phyloP scores from a whole-genome alignment of 2,329 filamentous ascomycete genomes.

The Blastomyces silverae region DNA sequence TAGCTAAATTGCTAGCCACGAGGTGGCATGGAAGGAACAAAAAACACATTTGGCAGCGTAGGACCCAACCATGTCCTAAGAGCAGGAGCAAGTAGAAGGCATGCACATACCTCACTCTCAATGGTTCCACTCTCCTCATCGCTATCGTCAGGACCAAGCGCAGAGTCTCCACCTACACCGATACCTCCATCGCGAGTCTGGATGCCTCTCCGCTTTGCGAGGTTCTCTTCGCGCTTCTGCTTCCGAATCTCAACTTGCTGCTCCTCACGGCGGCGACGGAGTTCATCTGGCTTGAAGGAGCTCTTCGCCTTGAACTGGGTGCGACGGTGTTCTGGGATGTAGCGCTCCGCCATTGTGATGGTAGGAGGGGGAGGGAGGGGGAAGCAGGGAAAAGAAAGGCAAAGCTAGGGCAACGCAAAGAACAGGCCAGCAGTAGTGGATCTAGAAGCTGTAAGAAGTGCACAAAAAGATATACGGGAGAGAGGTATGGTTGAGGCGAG shows the following conservation, averaged over 20 bases:
- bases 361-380: conserved; percentile 26
- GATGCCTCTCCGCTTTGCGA: conserved; percentile 96
- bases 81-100: not conserved
- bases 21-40: not conserved
- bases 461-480: conserved; percentile 13
- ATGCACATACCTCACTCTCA: conserved; percentile 77
- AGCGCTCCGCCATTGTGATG: conserved; percentile 85
- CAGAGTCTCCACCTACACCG: conserved; percentile 56
- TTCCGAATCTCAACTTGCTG: conserved; percentile 99
- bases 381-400: conserved; percentile 20
- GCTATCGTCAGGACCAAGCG: conserved; percentile 89
- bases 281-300: conserved; percentile 98
- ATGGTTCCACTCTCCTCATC: conserved; percentile 94
- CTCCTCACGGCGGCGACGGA: conserved; percentile 95
- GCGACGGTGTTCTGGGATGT: conserved; percentile 98
- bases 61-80: not conserved
- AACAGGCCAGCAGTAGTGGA: conserved; percentile 14
- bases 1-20: not conserved
- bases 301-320: conserved; percentile 99
- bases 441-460: not conserved
- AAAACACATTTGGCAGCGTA: not conserved
- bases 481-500: conserved; percentile 17
- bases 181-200: conserved; percentile 63
- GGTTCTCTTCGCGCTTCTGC: conserved; percentile 96
- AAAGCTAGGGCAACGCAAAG: conserved; percentile 12